A percentile compares a stretch with the other conserved stretches of the same genome.
Conservation (phyloP, 179 eudicot genomes). For the Sideroxylon spinosum region DNA sequence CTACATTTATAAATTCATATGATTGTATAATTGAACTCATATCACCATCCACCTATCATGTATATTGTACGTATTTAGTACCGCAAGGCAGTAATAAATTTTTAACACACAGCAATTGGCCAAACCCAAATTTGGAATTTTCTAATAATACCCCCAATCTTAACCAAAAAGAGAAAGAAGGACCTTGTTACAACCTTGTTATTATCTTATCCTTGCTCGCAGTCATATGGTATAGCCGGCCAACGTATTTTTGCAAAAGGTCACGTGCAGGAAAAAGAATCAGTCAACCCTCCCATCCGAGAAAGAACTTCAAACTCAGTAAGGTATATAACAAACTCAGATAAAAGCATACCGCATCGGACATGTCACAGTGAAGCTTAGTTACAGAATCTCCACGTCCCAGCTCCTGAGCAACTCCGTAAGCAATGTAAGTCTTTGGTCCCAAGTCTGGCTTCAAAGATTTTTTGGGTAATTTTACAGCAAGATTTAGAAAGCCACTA, state of each 20-base stretch:
- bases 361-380: conserved; percentile 70
- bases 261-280: background rate
- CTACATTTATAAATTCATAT: background rate
- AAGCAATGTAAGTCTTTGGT: conserved; percentile 75
- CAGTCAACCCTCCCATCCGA: background rate
- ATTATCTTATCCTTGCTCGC: too few species aligned
- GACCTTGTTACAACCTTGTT: too few species aligned
- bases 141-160: background rate
- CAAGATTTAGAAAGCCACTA: conserved; percentile 52
- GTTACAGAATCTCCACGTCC: conserved; percentile 86
- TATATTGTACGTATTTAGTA: background rate
- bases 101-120: background rate
- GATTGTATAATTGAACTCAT: background rate
- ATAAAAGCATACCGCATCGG: conserved; percentile 48
- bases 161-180: too few species aligned
- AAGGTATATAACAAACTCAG: too few species aligned
- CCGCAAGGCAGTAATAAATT: background rate
- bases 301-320: background rate
- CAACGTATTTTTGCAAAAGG: background rate
- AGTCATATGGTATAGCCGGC: too few species aligned
- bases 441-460: conserved; percentile 69
- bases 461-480: conserved; percentile 41
- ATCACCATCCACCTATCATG: background rate
- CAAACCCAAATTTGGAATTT: background rate
- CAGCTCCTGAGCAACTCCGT: conserved; percentile 57